Conservation (phyloP, 768 basidiomycete genomes). For the Kwoniella sp. region DNA sequence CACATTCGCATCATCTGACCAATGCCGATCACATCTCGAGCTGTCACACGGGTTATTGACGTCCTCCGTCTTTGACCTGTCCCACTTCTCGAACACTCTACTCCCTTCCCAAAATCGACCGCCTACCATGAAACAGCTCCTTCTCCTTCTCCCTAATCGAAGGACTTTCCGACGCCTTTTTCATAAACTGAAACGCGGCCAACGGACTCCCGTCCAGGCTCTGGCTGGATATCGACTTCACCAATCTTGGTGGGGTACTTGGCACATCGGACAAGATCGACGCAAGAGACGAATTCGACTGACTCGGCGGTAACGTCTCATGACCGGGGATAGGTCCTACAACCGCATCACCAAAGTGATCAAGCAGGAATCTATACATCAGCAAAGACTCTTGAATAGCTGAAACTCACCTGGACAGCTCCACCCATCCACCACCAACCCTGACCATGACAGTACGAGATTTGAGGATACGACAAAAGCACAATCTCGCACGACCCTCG, state of each 20-base stretch:
- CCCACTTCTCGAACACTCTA: no score
- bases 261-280: neutral
- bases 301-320: neutral
- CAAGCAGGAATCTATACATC: constrained; percentile 38
- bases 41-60: no score
- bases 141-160: constrained; percentile 42
- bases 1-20: no score
- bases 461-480: constrained; percentile 86
- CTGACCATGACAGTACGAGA: constrained; percentile 95
- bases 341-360: constrained; percentile 44
- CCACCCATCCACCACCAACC: constrained; percentile 92
- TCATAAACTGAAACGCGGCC: constrained; percentile 79
- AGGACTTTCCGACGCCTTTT: constrained; percentile 62
- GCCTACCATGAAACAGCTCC: constrained; percentile 26
- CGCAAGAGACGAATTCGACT: constrained; percentile 7
- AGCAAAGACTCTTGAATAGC: neutral
- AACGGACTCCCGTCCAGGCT: constrained; percentile 50
- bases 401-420: constrained; percentile 86
- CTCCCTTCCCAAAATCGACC: constrained; percentile 35
- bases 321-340: neutral
- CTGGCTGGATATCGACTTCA: neutral
- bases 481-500: constrained; percentile 76
- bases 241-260: neutral
- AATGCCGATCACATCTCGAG: no score
- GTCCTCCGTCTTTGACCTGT: no score